Conservation (phyloP, 768 basidiomycete genomes). For the Omphalotus guepiniiformis region DNA sequence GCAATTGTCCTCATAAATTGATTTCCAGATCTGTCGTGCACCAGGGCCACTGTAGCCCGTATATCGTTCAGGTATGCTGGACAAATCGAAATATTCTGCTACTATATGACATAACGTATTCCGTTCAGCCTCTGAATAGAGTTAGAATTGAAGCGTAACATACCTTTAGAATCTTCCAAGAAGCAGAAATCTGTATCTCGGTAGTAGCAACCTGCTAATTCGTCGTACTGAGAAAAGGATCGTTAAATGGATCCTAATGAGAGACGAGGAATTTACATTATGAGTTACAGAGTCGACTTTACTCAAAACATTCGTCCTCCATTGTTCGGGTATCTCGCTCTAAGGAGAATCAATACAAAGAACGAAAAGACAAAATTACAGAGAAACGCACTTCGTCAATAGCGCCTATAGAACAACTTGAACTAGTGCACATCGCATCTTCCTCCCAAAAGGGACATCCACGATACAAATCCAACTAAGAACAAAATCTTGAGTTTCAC, state of each 20-base stretch:
- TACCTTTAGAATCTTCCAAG: slow-evolving; percentile 55
- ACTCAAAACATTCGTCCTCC: slow-evolving; percentile 56
- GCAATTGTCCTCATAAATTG: slow-evolving; percentile 80
- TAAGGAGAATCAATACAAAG: slow-evolving; percentile 18
- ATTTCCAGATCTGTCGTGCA: slow-evolving; percentile 61
- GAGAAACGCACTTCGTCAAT: slow-evolving; percentile 52
- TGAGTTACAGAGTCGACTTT: slow-evolving; percentile 37
- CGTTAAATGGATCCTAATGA: slow-evolving; percentile 27
- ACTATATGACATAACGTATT: slow-evolving; percentile 27
- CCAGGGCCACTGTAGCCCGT: slow-evolving; percentile 68
- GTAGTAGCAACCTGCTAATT: slow-evolving; percentile 58
- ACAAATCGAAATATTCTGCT: slow-evolving; percentile 69
- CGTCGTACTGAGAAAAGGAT: slow-evolving; percentile 15
- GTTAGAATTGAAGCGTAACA: slow-evolving; percentile 6
- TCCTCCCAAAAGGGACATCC: slow-evolving; percentile 82
- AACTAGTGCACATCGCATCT: slow-evolving; percentile 68
- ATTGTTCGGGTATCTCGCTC: slow-evolving; percentile 63
- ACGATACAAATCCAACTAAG: slow-evolving; percentile 58
- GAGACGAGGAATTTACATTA: neutral
- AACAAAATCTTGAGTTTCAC: too few relatives aligned
- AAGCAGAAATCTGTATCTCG: slow-evolving; percentile 74
- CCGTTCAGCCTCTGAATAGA: neutral
- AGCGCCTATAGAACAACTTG: slow-evolving; percentile 66
- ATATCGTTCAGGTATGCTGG: slow-evolving; percentile 68
- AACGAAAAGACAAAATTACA: neutral